Base-by-base conservation (phyloP, 495 filamentous ascomycete genomes). In the Penicillium steckii region DNA sequence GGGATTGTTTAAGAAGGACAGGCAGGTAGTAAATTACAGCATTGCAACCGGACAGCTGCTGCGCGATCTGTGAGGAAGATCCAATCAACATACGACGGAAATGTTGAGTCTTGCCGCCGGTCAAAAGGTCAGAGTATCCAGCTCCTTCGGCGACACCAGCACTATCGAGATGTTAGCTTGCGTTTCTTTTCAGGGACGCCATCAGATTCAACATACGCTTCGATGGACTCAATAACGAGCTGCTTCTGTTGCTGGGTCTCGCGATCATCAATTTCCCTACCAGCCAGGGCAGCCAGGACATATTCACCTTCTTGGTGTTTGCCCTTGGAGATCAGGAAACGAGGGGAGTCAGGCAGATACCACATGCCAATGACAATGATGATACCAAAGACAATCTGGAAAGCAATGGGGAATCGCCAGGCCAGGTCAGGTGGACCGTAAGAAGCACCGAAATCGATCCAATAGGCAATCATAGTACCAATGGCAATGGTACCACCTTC, bases 11-110 rank as follows among this genome's bases (percentile, higher is more conserved):
- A 57, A 93, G 85, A 4, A 95, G 76, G 15, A 92, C 82, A 0
- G 89, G 88, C 55, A 90, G 86, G 64, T 88, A 93, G 75, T 95
- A 95, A 58, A 92, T 93, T 57, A 92, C 87, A 10, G 88, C 88
- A 52, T 93, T 93, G 74, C 87, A 90, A 18, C 74, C 74, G 48
- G 82, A 81, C 26, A 92, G 73, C 59, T 95, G 90, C 67, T 94
- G 89, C 73, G 92, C 87, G 56, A 94, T 77, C 70, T 94, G 90
- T 3, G 84, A 82, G 17, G 80, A 84, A 10, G 74, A 73, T 23
- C 75, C 77, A 51, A 80, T 65, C 33, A 78, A 38, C 74, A 79
- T 80, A 18, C 74, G 73, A 25, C 73, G 73, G 50, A 77, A 61
- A 46, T 78, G 74, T 49, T 78, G 75, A 19, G 66, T 67, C 33